Evolutionary conservation across 2,329 filamentous ascomycete species (phyloP), one percentile per base, ranked within the genome.

Genomic region (Xylariaceae sp.): DNA sequence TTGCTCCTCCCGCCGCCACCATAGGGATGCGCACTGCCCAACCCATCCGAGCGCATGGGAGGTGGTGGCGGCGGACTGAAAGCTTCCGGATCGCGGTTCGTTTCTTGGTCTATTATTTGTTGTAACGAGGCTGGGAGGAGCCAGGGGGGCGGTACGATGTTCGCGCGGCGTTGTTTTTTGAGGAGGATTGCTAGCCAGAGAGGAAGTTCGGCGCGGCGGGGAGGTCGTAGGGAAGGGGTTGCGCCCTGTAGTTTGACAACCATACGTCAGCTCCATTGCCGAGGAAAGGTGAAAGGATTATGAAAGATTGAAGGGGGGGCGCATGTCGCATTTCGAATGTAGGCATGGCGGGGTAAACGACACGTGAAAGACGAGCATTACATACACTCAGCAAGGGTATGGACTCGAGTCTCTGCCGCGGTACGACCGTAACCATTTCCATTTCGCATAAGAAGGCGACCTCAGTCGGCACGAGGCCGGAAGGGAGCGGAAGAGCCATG

Each of bases 401-500:
- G 56, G 81, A 82, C 55, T 96, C 90, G 42, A 98, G 82, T 53
- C 87, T 81, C 66, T 97, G 91, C 43, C 93, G 87, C 27, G 93
- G 93, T 40, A 97, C 82, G 19, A 98, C 80, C 0, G 91, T 96
- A 45, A 98, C 86, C 60, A 89, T 80, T 71, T 97, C 92, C 90
- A 96, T 97, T 72, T 98, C 93, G 67, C 91, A 95, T 22, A 97
- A 74, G 63, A 97, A 98, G 40, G 90, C 87, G 37, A 94, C 86
- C 71, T 98, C 93, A 53, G 87, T 76, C 48, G 93, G 89, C 58
- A 87, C 85, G 36, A 96, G 77, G 66, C 85, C 71, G 2, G 60
- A 51, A 11, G 58, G 57, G 22, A 63, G 42, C 22, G 62, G 59
- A 21, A 64, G 58, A 22, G 63, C 63, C 63, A 65, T 50, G 22